Base-by-base conservation (phyloP, 2,329 filamentous ascomycete genomes). In the Lachnellula arida region DNA sequence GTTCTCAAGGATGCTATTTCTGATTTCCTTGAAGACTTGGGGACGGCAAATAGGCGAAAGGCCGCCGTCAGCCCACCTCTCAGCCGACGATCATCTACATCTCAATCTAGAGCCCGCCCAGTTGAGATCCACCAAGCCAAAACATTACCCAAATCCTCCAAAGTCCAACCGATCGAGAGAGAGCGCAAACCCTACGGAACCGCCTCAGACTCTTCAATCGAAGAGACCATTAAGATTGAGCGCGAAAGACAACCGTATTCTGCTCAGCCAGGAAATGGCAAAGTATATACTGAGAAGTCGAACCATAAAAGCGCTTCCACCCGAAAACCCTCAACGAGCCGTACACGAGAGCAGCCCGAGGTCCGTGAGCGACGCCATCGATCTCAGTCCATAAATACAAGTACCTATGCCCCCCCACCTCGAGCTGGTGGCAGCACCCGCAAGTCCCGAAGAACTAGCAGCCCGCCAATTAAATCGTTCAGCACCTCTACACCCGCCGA, bases 171-270 rank as follows among this genome's bases (percentile, higher is more conserved):
- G 60, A 72, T 63, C 65, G 73, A 59, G 63, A 69, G 56, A 65
- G 71, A 65, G 63, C 72, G 49, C 59, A 70, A 65, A 53, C 72
- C 74, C 28, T 74, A 79, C 25, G 64, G 70, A 2, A 59, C 59
- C 17, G 64, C 64, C 15, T 67, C 65, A 11, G 66, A 69, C 5
- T 67, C 75, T 14, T 70, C 72, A 17, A 74, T 71, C 19, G 71
- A 76, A n/a, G 73, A 74, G 28, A 59, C 74, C 0, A 73, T 78
- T 1, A 81, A 81, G 1, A 80, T 87, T 47, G 85, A 88, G 65
- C 80, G 85, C 5, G 81, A 87, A 63, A 75, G 85, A 39, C 82
- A 87, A 58, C 85, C 85, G 0, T 88, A 88, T 64, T 74, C 72
- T 25, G 80, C 79, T 1, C 78, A 80, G 23, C 81, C 82, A 15